A percentile compares a stretch with the other conserved stretches of the same genome.
phyloP scores from a whole-genome alignment of 192 early-diverging fungal species.

The Chytriomyces sp. region DNA sequence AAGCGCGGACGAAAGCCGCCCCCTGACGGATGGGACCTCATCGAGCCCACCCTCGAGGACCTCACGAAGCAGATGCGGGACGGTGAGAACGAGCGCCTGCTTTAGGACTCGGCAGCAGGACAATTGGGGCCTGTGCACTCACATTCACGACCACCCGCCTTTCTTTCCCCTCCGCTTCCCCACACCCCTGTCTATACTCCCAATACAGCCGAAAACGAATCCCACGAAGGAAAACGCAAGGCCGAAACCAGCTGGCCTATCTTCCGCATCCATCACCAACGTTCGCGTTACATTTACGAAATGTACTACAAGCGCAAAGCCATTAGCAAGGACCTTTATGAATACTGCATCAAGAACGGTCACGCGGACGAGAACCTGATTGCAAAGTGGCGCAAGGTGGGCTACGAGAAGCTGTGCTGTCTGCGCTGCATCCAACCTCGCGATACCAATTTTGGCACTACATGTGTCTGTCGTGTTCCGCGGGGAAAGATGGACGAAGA shows the following conservation, averaged over 20 bases:
- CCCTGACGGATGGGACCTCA: constrained; percentile 93
- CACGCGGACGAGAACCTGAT: constrained; percentile 93
- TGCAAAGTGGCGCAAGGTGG: constrained; percentile 98
- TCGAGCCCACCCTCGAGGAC: constrained; percentile 91
- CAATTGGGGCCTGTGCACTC: too few species aligned
- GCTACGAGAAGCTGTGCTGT: constrained; percentile 98
- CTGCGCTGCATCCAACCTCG: constrained; percentile 94
- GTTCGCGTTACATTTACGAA: constrained; percentile 93
- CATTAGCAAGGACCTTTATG: constrained; percentile 89
- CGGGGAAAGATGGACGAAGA: constrained; percentile 85
- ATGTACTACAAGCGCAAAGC: constrained; percentile 94
- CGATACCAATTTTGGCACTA: constrained; percentile 97
- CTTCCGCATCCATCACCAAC: constrained; percentile 95
- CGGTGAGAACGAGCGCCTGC: constrained; percentile 57
- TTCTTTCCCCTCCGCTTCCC: background rate
- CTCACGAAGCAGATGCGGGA: constrained; percentile 95
- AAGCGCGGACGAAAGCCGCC: constrained; percentile 75
- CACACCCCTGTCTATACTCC: background rate
- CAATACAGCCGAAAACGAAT: constrained; percentile 86
- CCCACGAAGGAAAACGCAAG: constrained; percentile 90
- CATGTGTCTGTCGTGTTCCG: constrained; percentile 96
- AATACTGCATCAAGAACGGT: constrained; percentile 87
- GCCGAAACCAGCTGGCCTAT: constrained; percentile 90
- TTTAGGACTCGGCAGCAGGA: constrained; percentile 1
- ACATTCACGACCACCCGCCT: too few species aligned